Percentiles rank a stretch among this genome's conserved stretches.
These are phyloP conservation scores for Verruconis gallopava DNA, from an alignment of 2,329 filamentous ascomycete species.

Conservation along the genomic window DNA sequence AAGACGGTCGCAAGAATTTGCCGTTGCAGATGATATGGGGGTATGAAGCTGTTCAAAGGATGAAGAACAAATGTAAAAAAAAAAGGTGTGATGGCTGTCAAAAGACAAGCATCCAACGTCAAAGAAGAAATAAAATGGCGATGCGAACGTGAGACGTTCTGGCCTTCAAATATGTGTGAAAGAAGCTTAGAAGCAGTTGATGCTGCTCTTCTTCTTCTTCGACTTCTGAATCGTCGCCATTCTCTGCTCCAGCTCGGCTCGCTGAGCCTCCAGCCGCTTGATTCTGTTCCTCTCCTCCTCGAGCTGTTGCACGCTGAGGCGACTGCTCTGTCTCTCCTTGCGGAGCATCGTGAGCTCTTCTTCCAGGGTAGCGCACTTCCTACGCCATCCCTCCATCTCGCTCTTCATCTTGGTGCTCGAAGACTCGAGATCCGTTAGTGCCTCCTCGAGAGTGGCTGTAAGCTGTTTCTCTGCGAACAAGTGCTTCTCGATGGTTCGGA, in stretches of 20 bases:
- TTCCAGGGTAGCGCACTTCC: slow-evolving; percentile 68
- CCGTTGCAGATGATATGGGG: background rate
- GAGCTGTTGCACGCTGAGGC: slow-evolving; percentile 68
- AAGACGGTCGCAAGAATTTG: background rate
- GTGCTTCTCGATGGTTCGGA: slow-evolving; percentile 93
- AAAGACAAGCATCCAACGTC: background rate
- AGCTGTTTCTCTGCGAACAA: slow-evolving; percentile 92
- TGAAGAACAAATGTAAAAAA: too few species aligned
- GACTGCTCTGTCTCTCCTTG: slow-evolving; percentile 45
- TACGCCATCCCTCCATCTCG: slow-evolving; percentile 83
- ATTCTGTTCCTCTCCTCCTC: slow-evolving; percentile 94
- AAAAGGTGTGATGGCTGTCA: background rate
- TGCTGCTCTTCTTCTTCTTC: slow-evolving; percentile 78
- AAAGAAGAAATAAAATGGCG: background rate
- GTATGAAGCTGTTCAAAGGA: background rate
- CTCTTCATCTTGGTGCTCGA: slow-evolving; percentile 85
- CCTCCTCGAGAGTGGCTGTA: slow-evolving; percentile 88
- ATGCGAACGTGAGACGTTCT: background rate
- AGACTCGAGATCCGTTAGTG: slow-evolving; percentile 81
- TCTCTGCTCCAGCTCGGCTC: slow-evolving; percentile 80
- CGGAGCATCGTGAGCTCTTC: slow-evolving; percentile 51
- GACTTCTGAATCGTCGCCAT: slow-evolving; percentile 64
- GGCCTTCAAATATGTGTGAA: too few species aligned
- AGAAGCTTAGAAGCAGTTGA: slow-evolving; percentile 79
- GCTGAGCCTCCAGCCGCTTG: slow-evolving; percentile 76